These are phyloP conservation scores for Tricholoma furcatifolium DNA, from an alignment of 768 basidiomycete genomes.

Conservation along the genomic window DNA sequence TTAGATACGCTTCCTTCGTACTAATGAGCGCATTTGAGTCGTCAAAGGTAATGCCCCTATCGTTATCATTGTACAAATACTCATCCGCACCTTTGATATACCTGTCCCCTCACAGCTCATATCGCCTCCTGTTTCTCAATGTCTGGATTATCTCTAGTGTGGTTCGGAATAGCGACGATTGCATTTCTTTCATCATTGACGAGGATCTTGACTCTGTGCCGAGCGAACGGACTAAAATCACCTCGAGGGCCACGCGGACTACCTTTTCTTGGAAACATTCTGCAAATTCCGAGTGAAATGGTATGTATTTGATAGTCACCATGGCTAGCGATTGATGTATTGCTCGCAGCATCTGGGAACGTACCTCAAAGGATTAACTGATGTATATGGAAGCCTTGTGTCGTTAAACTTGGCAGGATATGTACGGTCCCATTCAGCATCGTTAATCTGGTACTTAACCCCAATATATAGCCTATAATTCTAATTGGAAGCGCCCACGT, in stretches of 20 bases:
- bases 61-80: no score
- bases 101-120: no score
- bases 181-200: no score
- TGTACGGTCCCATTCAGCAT: background rate
- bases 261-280: background rate
- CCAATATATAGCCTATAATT: background rate
- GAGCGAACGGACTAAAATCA: background rate
- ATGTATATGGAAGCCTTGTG: background rate
- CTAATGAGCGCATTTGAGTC: no score
- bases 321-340: background rate
- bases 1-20: no score
- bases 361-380: background rate
- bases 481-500: background rate
- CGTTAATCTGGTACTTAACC: background rate
- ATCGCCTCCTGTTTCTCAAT: no score
- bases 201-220: no score
- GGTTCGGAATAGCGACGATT: no score
- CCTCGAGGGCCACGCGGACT: background rate
- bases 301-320: background rate
- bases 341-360: background rate
- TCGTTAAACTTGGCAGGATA: background rate
- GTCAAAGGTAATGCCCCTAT: no score
- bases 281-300: background rate
- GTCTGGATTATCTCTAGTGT: no score
- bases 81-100: no score